These are phyloP conservation scores for Plasmopara halstedii DNA, from an alignment of 352 stramenopile genomes.

Conservation along the genomic window DNA sequence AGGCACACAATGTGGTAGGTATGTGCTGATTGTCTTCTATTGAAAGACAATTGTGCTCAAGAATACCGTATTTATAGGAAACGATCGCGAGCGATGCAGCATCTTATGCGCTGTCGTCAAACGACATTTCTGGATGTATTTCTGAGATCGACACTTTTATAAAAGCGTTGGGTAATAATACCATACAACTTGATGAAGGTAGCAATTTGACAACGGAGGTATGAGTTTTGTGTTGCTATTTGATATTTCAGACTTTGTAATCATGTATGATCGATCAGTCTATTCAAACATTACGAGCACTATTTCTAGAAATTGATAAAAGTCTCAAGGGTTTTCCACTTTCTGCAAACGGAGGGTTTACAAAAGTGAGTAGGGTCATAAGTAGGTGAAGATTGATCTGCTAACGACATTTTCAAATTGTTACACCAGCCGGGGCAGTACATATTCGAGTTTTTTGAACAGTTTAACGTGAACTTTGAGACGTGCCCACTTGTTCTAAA, in stretches of 20 bases:
- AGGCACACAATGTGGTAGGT: constrained; percentile 98
- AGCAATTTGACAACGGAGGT: constrained; percentile 66
- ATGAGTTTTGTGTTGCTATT: constrained; percentile 1
- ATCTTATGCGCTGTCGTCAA: constrained; percentile 94
- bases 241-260: too few relatives aligned
- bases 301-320: constrained; percentile 83
- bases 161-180: constrained; percentile 48
- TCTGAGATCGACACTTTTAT: constrained; percentile 89
- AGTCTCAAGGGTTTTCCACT: constrained; percentile 70
- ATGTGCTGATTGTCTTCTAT: background rate
- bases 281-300: constrained; percentile 63
- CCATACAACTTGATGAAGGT: constrained; percentile 34
- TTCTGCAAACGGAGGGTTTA: constrained; percentile 64
- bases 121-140: constrained; percentile 91
- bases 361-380: constrained; percentile 39
- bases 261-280: too few relatives aligned
- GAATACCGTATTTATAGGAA: constrained; percentile 32
- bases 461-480: constrained; percentile 87
- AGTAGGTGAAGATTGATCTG: background rate
- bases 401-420: too few relatives aligned
- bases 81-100: constrained; percentile 90
- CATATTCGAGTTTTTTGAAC: constrained; percentile 89
- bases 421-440: constrained; percentile 59
- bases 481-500: constrained; percentile 78
- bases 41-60: background rate